Evolutionary conservation across 192 early-diverging fungal species (phyloP).

Genomic region (Chytriomyces sp.): DNA sequence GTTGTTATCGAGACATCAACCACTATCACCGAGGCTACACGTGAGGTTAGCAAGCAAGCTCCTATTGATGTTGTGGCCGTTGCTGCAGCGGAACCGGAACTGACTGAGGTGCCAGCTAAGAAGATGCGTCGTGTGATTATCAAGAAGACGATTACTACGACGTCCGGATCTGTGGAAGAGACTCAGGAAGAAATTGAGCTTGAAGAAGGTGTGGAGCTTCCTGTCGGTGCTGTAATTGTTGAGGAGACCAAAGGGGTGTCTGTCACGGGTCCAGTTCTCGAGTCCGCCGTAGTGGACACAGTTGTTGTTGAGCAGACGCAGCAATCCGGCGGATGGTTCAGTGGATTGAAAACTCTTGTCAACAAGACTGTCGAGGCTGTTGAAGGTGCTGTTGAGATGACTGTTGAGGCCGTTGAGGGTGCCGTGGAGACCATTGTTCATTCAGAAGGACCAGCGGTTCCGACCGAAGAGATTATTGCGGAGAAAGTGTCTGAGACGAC

Average conservation of each 20-base stretch:
- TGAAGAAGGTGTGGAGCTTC: background rate
- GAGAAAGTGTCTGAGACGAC: too few species aligned
- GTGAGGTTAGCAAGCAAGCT: background rate
- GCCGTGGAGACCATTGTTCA: background rate
- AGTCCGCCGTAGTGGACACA: too few species aligned
- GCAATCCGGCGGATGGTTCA: background rate
- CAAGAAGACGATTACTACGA: background rate
- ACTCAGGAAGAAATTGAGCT: slow-evolving; percentile 3
- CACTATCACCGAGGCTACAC: background rate
- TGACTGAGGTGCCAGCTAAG: background rate
- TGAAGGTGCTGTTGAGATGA: background rate
- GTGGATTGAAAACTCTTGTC: background rate
- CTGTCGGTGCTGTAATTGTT: background rate
- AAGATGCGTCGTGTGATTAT: background rate
- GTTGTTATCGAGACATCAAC: background rate
- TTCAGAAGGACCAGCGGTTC: too few species aligned
- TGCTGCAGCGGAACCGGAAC: background rate
- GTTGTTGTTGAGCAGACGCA: too few species aligned
- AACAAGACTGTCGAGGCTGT: background rate
- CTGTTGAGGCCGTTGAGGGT: background rate
- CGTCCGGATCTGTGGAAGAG: background rate
- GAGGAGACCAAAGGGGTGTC: background rate
- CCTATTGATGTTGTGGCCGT: background rate
- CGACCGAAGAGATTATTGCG: too few species aligned
- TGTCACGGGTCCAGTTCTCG: background rate